Conservation (phyloP, 2,329 filamentous ascomycete genomes). For the Penicillium paneum region DNA sequence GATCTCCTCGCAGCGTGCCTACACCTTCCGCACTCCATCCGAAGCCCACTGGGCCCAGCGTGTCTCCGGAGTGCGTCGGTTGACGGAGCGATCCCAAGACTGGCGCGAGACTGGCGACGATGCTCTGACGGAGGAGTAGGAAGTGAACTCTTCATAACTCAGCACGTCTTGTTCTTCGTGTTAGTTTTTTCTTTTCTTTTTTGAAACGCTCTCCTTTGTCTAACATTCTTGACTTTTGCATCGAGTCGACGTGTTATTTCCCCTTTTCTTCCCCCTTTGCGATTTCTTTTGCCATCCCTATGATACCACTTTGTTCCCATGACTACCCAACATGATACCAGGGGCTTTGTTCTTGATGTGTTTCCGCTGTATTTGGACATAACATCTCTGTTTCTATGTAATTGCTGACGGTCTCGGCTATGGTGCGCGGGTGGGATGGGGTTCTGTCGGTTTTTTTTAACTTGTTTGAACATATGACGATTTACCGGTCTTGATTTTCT, state of each 20-base stretch:
- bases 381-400: conserved; percentile 20
- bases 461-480: conserved; percentile 12
- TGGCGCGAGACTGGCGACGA: conserved; percentile 87
- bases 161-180: neutral
- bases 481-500: conserved; percentile 6
- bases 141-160: conserved; percentile 6
- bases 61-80: conserved; percentile 72
- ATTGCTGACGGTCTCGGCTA: conserved; percentile 17
- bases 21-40: conserved; percentile 86
- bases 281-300: conserved; percentile 21
- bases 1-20: conserved; percentile 89
- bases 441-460: neutral
- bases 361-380: conserved; percentile 19
- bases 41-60: conserved; percentile 86
- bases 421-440: conserved; percentile 14
- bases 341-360: conserved; percentile 23
- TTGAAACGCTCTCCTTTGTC: neutral
- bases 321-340: conserved; percentile 37
- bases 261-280: conserved; percentile 8
- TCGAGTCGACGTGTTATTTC: neutral
- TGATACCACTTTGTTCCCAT: conserved; percentile 44
- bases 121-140: conserved; percentile 56
- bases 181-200: neutral
- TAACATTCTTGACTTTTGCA: conserved; percentile 5
- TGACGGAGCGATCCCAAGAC: conserved; percentile 80